A percentile compares a stretch with the other conserved stretches of the same genome.
Conservation (phyloP, 2,329 filamentous ascomycete species). For the Cladophialophora psammophila region DNA sequence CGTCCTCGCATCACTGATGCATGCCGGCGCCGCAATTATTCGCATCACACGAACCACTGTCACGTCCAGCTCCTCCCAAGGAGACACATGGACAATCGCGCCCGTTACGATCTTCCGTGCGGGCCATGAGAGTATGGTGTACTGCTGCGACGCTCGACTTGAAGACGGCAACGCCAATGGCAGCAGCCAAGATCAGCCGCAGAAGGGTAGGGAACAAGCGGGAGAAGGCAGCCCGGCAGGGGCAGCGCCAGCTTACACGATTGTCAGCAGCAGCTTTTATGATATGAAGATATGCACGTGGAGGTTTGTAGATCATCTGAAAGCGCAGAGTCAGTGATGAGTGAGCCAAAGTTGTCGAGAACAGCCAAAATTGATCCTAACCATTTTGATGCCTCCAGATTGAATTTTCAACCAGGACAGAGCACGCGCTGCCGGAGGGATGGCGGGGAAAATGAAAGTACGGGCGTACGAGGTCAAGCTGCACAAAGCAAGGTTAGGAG, state of each 20-base stretch:
- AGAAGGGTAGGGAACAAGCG: not conserved
- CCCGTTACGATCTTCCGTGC: slow-evolving; percentile 78
- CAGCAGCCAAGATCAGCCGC: not conserved
- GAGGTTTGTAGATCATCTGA: slow-evolving; percentile 43
- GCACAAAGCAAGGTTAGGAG: not conserved
- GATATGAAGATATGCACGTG: slow-evolving; percentile 60
- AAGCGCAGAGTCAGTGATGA: slow-evolving; percentile 28
- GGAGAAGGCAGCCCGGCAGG: not conserved
- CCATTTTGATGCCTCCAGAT: not conserved
- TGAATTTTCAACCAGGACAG: not conserved
- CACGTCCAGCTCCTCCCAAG: slow-evolving; percentile 14
- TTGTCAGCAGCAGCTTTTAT: slow-evolving; percentile 62
- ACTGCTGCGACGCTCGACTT: slow-evolving; percentile 70
- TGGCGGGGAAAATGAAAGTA: not conserved
- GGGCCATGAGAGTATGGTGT: slow-evolving; percentile 88
- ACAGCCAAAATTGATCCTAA: not conserved
- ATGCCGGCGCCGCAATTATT: slow-evolving; percentile 78
- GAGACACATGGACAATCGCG: slow-evolving; percentile 58
- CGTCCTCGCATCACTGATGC: slow-evolving; percentile 92
- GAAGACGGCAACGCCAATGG: slow-evolving; percentile 14
- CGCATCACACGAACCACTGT: slow-evolving; percentile 46
- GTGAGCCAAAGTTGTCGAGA: not conserved
- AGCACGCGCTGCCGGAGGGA: not conserved
- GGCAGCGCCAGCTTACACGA: slow-evolving; percentile 34
- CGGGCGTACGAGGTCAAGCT: not conserved